phyloP scores from a whole-genome alignment of 352 stramenopile genomes.

The Albugo laibachii region DNA sequence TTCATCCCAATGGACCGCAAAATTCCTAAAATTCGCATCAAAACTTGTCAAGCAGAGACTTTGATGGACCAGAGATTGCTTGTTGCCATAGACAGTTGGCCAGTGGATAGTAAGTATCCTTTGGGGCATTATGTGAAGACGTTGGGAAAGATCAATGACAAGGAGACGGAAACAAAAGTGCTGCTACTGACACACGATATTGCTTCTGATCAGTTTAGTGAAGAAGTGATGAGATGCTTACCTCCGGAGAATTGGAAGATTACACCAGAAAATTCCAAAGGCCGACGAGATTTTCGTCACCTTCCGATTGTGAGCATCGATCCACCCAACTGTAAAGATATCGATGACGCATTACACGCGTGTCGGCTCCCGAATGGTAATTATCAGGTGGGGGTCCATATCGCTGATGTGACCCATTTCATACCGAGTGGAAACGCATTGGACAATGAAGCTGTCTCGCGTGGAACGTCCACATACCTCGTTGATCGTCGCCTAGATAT shows the following conservation, averaged over 20 bases:
- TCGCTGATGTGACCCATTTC: conserved; percentile 98
- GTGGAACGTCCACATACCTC: conserved; percentile 93
- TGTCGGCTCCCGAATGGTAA: conserved; percentile 83
- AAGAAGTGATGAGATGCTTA: conserved; percentile 83
- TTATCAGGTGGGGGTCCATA: conserved; percentile 92
- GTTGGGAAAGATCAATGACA: conserved; percentile 90
- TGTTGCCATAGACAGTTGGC: conserved; percentile 92
- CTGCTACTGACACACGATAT: conserved; percentile 96
- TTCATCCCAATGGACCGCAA: conserved; percentile 78
- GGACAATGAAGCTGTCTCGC: conserved; percentile 85
- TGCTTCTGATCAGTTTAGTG: conserved; percentile 63
- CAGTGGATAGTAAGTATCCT: conserved; percentile 69
- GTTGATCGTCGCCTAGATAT: conserved; percentile 98
- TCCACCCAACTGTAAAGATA: conserved; percentile 87
- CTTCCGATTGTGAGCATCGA: conserved; percentile 87
- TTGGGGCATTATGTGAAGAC: conserved; percentile 93
- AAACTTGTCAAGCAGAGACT: conserved; percentile 78
- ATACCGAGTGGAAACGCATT: conserved; percentile 85
- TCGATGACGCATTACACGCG: conserved; percentile 96
- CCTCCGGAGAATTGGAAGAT: conserved; percentile 90
- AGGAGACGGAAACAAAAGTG: conserved; percentile 91
- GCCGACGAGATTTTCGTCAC: conserved; percentile 82
- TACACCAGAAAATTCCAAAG: conserved; percentile 82
- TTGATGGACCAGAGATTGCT: conserved; percentile 89
- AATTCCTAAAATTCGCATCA: conserved; percentile 88